A percentile compares a stretch with the other conserved stretches of the same genome.
Conservation (phyloP, 306 rosid genomes). For the Vigna mungo region DNA sequence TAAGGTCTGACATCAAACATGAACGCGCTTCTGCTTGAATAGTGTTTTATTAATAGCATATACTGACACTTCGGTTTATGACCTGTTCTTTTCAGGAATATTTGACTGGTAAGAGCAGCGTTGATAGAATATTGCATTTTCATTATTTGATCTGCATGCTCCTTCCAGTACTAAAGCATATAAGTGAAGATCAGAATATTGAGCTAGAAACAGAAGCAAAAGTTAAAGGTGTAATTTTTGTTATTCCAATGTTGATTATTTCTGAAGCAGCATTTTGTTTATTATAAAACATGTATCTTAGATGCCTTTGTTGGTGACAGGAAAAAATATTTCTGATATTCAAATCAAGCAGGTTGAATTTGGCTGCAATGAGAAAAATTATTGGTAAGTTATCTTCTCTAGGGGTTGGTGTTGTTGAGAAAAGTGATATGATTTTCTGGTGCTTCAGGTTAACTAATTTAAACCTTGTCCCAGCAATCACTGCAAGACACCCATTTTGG, state of each 20-base stretch:
- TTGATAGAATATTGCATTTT: conserved; percentile 68
- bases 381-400: conserved; percentile 60
- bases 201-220: conserved; percentile 81
- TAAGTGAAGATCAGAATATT: conserved; percentile 64
- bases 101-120: conserved; percentile 66
- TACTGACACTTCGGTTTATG: conserved; percentile 45
- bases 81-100: conserved; percentile 60
- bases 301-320: conserved; percentile 53
- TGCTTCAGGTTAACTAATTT: conserved; percentile 47
- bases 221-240: conserved; percentile 58
- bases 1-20: conserved; percentile 92
- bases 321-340: conserved; percentile 65
- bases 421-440: conserved; percentile 34
- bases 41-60: conserved; percentile 41
- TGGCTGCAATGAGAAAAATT: conserved; percentile 55
- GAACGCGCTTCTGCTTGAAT: conserved; percentile 39
- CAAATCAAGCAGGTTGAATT: conserved; percentile 72
- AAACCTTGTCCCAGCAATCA: conserved; percentile 70
- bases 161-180: conserved; percentile 80
- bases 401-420: conserved; percentile 28
- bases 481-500: conserved; percentile 74
- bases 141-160: conserved; percentile 93
- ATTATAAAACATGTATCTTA: conserved; percentile 25
- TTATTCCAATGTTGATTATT: conserved; percentile 33
- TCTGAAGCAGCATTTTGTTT: conserved; percentile 35